These are phyloP conservation scores for Coemansia sp. DNA, from an alignment of 192 early-diverging fungal species.

Conservation along the genomic window DNA sequence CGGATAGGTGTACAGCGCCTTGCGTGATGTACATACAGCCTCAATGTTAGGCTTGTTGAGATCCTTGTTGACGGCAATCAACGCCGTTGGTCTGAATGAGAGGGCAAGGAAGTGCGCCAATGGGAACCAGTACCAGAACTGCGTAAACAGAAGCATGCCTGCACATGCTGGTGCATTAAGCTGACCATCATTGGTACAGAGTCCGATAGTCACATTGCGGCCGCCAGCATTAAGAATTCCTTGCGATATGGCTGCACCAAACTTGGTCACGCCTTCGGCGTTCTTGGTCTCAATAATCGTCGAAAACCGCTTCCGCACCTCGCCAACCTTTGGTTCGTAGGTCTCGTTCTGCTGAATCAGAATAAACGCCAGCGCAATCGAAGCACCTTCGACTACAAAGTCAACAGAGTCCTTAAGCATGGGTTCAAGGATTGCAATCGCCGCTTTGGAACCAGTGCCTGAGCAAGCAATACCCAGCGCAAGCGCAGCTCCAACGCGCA, in stretches of 20 bases:
- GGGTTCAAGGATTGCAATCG: constrained; percentile 91
- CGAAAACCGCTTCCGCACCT: constrained; percentile 84
- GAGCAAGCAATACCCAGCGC: constrained; percentile 98
- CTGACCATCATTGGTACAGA: constrained; percentile 84
- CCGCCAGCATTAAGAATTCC: constrained; percentile 99
- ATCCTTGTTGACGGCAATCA: constrained; percentile 92
- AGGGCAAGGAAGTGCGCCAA: constrained; percentile 93
- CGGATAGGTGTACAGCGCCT: constrained; percentile 92
- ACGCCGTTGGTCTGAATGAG: constrained; percentile 90
- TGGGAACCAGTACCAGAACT: constrained; percentile 99
- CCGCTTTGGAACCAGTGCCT: constrained; percentile 87
- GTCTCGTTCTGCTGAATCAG: constrained; percentile 94
- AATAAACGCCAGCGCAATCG: constrained; percentile 93
- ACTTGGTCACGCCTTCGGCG: constrained; percentile 88
- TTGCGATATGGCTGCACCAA: constrained; percentile 94
- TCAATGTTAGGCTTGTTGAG: constrained; percentile 84
- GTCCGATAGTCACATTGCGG: constrained; percentile 93
- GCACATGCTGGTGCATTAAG: constrained; percentile 93
- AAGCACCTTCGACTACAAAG: constrained; percentile 95
- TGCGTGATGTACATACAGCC: constrained; percentile 79
- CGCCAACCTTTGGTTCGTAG: constrained; percentile 75
- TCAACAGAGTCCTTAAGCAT: constrained; percentile 97
- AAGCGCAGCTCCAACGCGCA: constrained; percentile 93
- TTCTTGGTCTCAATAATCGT: constrained; percentile 90
- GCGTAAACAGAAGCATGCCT: constrained; percentile 97